A percentile compares a stretch with the other conserved stretches of the same genome.
phyloP scores from a whole-genome alignment of 2,329 filamentous ascomycete species.

The Alternaria sp. region DNA sequence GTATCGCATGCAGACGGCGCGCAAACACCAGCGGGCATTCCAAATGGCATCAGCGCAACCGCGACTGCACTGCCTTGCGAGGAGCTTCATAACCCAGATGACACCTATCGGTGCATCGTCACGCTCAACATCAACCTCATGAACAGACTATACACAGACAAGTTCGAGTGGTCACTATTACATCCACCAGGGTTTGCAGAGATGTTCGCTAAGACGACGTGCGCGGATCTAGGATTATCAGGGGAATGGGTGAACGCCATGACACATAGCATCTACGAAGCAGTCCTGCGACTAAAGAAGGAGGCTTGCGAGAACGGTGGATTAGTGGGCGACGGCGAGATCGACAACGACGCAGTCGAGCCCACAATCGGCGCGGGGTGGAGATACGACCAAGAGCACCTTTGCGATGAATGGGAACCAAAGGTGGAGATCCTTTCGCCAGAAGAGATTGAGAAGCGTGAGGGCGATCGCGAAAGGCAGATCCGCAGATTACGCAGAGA shows the following conservation, averaged over 20 bases:
- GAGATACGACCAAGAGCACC: constrained; percentile 91
- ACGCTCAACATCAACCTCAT: constrained; percentile 89
- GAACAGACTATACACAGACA: constrained; percentile 92
- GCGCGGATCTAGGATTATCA: constrained; percentile 85
- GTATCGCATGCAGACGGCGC: constrained; percentile 53
- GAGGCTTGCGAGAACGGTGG: constrained; percentile 94
- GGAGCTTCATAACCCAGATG: constrained; percentile 85
- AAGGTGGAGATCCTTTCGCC: constrained; percentile 73
- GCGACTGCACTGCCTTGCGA: constrained; percentile 71
- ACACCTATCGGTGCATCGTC: constrained; percentile 93
- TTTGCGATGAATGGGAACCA: constrained; percentile 67
- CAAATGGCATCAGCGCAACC: constrained; percentile 71
- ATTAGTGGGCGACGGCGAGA: constrained; percentile 75
- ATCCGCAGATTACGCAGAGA: constrained; percentile 86
- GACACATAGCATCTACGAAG: constrained; percentile 96
- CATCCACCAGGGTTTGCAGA: constrained; percentile 93
- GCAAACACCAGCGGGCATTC: constrained; percentile 57
- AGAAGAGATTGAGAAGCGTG: constrained; percentile 96
- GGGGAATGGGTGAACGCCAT: constrained; percentile 96
- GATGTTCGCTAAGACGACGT: constrained; percentile 89
- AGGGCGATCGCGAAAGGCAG: constrained; percentile 91
- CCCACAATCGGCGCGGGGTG: constrained; percentile 81
- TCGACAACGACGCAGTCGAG: constrained; percentile 88
- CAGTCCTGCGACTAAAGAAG: constrained; percentile 90
- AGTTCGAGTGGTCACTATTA: constrained; percentile 95